Evolutionary conservation across 148 eudicot species (phyloP).

Genomic region (Rhododendron henanense): DNA sequence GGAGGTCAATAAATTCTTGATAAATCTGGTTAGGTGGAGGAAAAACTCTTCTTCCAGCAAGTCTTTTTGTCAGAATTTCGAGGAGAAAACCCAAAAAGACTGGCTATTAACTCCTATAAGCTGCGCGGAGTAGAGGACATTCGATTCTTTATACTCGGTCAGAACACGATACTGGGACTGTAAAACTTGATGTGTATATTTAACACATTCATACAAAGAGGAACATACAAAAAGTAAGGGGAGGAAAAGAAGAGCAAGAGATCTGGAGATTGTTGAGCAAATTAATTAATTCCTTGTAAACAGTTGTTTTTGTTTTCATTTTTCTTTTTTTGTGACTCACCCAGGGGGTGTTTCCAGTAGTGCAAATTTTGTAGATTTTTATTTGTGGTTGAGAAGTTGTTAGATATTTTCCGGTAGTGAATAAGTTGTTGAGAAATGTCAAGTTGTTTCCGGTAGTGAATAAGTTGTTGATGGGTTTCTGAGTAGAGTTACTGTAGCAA

Average conservation of each 20-base stretch:
- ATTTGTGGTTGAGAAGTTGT: no score
- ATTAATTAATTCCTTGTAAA: not conserved
- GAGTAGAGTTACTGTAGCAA: no score
- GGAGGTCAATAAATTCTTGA: slow-evolving; percentile 39
- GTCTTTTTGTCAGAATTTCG: not conserved
- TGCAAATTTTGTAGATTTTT: no score
- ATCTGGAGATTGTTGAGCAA: not conserved
- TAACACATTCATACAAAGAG: not conserved
- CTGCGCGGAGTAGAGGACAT: not conserved
- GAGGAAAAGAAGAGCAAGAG: not conserved
- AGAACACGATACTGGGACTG: not conserved
- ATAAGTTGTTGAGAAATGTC: no score
- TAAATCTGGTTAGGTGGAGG: slow-evolving; percentile 34
- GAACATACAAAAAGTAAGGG: not conserved
- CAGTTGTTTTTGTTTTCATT: not conserved
- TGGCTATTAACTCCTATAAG: not conserved
- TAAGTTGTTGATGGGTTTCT: no score
- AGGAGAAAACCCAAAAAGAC: not conserved
- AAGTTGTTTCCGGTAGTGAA: no score
- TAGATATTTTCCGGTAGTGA: no score
- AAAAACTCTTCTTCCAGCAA: not conserved
- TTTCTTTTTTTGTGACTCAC: not conserved
- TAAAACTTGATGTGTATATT: not conserved
- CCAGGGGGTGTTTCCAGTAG: not conserved
- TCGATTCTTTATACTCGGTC: not conserved